These are phyloP conservation scores for Trichoderma gamsii DNA, from an alignment of 495 filamentous ascomycete species.

Conservation along the genomic window DNA sequence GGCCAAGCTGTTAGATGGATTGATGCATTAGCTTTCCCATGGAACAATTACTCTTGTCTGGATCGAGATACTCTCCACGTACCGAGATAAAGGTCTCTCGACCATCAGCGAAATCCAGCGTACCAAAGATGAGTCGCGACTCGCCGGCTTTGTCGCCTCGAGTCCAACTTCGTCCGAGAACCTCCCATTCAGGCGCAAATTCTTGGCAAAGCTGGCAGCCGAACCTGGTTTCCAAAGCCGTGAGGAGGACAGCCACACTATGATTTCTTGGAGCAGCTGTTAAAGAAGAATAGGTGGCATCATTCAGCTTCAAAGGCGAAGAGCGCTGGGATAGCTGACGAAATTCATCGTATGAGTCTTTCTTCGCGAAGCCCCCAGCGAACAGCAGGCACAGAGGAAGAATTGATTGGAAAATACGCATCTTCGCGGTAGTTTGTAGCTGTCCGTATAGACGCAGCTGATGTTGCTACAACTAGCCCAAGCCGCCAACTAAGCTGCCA, in stretches of 20 bases:
- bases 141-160: slow-evolving; percentile 69
- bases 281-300: slow-evolving; percentile 66
- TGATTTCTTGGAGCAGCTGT: slow-evolving; percentile 77
- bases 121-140: slow-evolving; percentile 71
- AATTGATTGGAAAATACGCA: slow-evolving; percentile 53
- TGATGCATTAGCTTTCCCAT: not conserved
- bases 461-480: slow-evolving; percentile 14
- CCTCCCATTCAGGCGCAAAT: slow-evolving; percentile 91
- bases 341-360: slow-evolving; percentile 60
- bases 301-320: slow-evolving; percentile 67
- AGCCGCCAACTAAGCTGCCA: slow-evolving; percentile 7
- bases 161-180: slow-evolving; percentile 81
- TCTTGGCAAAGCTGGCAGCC: slow-evolving; percentile 82
- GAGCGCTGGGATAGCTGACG: slow-evolving; percentile 59
- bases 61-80: slow-evolving; percentile 22
- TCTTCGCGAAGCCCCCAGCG: slow-evolving; percentile 49
- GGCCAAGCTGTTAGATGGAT: slow-evolving; percentile 58
- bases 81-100: slow-evolving; percentile 86
- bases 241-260: slow-evolving; percentile 74
- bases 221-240: slow-evolving; percentile 77
- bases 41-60: too few relatives aligned
- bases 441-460: not conserved
- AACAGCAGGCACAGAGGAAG: slow-evolving; percentile 50
- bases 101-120: slow-evolving; percentile 83
- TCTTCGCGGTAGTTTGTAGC: slow-evolving; percentile 26